A percentile compares a stretch with the other conserved stretches of the same genome.
Evolutionary conservation across 495 filamentous ascomycete species (phyloP).

Genomic region (Penicillium riverlandense): DNA sequence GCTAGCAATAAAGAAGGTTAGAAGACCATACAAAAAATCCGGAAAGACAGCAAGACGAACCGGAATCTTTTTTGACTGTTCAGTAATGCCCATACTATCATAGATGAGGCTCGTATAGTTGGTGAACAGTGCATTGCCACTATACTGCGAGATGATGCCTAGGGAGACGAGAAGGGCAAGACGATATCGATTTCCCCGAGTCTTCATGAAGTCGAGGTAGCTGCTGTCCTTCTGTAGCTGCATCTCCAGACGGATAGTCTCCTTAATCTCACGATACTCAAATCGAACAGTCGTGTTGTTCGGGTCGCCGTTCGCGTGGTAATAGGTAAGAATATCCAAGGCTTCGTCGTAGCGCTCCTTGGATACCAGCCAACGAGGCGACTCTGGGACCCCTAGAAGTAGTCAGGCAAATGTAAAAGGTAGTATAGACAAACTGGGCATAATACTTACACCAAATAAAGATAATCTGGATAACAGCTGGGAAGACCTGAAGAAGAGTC

Average conservation of each 20-base stretch:
- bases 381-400: slow-evolving; percentile 29
- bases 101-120: slow-evolving; percentile 51
- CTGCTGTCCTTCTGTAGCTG: slow-evolving; percentile 19
- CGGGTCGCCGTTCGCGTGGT: slow-evolving; percentile 22
- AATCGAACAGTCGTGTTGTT: slow-evolving; percentile 12
- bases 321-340: slow-evolving; percentile 19
- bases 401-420: neutral
- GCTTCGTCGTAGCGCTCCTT: slow-evolving; percentile 29
- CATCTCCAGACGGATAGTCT: slow-evolving; percentile 20
- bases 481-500: slow-evolving; percentile 28
- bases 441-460: slow-evolving; percentile 29
- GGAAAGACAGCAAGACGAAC: slow-evolving; percentile 13
- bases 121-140: slow-evolving; percentile 57
- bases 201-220: slow-evolving; percentile 53
- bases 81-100: slow-evolving; percentile 45
- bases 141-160: slow-evolving; percentile 54
- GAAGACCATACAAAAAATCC: too few relatives aligned
- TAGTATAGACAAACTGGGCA: neutral
- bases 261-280: slow-evolving; percentile 23
- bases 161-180: slow-evolving; percentile 47
- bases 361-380: slow-evolving; percentile 36
- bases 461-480: slow-evolving; percentile 24
- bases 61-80: slow-evolving; percentile 37
- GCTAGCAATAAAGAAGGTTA: neutral
- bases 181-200: slow-evolving; percentile 60